Conservation (phyloP, 2,329 filamentous ascomycete genomes). For the Knufia petricola region DNA sequence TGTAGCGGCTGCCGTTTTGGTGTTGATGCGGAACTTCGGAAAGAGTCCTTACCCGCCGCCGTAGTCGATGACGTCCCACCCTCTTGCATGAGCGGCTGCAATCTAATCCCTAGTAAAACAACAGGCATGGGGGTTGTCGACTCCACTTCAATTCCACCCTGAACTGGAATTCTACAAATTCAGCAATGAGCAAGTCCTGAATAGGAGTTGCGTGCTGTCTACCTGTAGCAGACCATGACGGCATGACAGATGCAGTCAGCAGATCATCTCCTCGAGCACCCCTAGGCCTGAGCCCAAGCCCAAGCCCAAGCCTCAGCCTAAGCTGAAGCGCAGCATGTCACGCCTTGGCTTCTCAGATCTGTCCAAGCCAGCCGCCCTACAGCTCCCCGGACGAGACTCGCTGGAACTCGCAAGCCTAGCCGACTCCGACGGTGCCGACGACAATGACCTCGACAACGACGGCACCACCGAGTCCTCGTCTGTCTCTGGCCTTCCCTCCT, state of each 20-base stretch:
- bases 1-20: too few species aligned
- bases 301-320: too few species aligned
- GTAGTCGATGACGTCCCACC: background rate
- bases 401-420: constrained; percentile 93
- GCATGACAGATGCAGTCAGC: too few species aligned
- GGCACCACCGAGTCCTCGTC: constrained; percentile 63
- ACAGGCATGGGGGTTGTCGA: too few species aligned
- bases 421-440: constrained; percentile 56
- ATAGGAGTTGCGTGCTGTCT: too few species aligned
- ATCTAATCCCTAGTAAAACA: background rate
- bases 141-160: constrained; percentile 5
- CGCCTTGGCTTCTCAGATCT: constrained; percentile 18
- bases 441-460: constrained; percentile 34
- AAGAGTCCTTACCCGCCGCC: too few species aligned
- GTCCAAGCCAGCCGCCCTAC: constrained; percentile 13
- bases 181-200: background rate
- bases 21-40: too few species aligned
- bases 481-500: constrained; percentile 81
- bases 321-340: constrained; percentile 14
- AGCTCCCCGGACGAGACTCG: constrained; percentile 64
- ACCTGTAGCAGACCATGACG: too few species aligned
- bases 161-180: background rate
- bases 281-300: too few species aligned
- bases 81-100: background rate
- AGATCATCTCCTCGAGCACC: too few species aligned